Evolutionary conservation across 805 yeast species (phyloP), one percentile per base, ranked within the genome.

Genomic region (Spencermartinsiella europaea): DNA sequence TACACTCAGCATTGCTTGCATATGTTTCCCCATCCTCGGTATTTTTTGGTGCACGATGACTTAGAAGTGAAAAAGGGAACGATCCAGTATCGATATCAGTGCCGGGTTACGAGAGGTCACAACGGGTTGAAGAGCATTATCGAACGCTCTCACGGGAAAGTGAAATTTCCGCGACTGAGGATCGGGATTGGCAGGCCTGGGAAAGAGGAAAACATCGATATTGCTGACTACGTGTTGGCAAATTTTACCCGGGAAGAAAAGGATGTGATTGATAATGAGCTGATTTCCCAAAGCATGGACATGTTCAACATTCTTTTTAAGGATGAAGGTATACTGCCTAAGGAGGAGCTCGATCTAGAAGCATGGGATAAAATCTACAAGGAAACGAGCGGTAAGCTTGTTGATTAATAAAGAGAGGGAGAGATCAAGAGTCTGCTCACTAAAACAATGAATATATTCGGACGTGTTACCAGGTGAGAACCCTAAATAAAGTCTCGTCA

Each of bases 141-240:
- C 81, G 82, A 0, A 58, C 51, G 21, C 21, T 48, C n/a, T 42
- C 46, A 16, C 21, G 27, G 34, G 14, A 22, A 34, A 10, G 69
- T 71, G 31, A 71, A 69, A 15, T 86, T 81, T 58, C 72, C 77
- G n/a, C 77, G 86, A 42, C 59, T 89, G 12, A 77, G 83, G 15
- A 70, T 89, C 5, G 97, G 97, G 0, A 84, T 90, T 14, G 95
- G 87, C 1, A 69, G 85, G 45, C 83, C 90, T 0, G 66, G 37
- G 34, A 63, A 4, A 57, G 66, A 4, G 69, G 77, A 43, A 7
- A 16, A 35, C 5, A 16, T 12, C n/a, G 37, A 42, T 16, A 46
- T 49, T 15, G 40, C 52, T 5, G 49, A 48, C 21, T 83, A 80
- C 57, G 96, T 89, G 7, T 67, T 89, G 34, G 64, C 76, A 3